Evolutionary conservation across 2,329 filamentous ascomycete species (phyloP), one percentile per base, ranked within the genome.

Genomic region (Amylocarpus encephaloides): DNA sequence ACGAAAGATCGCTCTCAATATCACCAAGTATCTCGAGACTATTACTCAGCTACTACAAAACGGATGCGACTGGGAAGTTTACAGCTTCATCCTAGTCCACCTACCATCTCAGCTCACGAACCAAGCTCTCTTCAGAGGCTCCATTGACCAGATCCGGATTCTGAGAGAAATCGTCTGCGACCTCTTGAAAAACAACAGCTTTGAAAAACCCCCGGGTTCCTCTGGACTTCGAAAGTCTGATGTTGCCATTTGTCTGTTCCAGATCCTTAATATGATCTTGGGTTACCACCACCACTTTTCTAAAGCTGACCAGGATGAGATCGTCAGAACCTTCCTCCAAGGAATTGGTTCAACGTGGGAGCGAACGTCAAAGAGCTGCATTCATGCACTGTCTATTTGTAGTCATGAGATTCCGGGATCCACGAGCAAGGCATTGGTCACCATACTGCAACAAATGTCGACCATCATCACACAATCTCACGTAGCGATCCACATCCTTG

Each of bases 381-480:
- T 98, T 47, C 92, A 98, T 66, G 92, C 92, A 0, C 73, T 98
- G 16, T 91, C 90, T 0, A 86, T 98, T 53, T 97, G 92, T 71
- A 96, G 91, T 66, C 90, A 96, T 62, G 93, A 98, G 67, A 79
- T 96, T 22, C 91, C 93, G 2, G 77, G 86, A 15, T 92, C 92
- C 11, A 87, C 91, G 46, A 88, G 86, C 64, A 95, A 92, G 65
- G 85, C 83, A 16, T 75, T 97, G 53, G 86, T 92, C 41, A 86
- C 83, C 41, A 88, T 97, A 58, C 75, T 98, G 49, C 86, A 91
- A 62, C 92, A 89, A 65, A 95, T 98, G 88, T 86, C 91, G 1
- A 88, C 91, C 60, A 94, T 96, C 62, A 95, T 98, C 62, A 97
- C 93, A 1, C 91, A 95, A 62, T 84, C 89, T 6, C 82, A 91